phyloP scores from a whole-genome alignment of 768 basidiomycete genomes.

The Mrakia hoshinonis region DNA sequence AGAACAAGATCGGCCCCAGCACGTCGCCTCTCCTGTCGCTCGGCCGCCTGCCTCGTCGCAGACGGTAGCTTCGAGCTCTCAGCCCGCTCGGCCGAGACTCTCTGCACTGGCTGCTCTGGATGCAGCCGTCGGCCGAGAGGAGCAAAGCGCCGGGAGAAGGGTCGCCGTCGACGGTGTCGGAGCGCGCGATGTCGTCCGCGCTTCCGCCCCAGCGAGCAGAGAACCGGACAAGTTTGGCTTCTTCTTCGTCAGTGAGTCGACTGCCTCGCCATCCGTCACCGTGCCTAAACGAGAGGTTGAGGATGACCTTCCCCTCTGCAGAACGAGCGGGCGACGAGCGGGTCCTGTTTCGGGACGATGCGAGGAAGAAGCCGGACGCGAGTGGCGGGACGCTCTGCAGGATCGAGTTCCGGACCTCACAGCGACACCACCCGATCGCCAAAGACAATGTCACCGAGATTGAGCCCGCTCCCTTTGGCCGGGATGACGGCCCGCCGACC shows the following conservation, averaged over 20 bases:
- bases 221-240: slow-evolving; percentile 18
- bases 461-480: slow-evolving; percentile 9
- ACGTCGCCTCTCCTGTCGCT: background rate
- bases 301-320: background rate
- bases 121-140: background rate
- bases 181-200: background rate
- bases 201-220: background rate
- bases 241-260: slow-evolving; percentile 10
- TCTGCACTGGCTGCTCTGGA: background rate
- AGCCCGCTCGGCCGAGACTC: background rate
- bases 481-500: background rate
- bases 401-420: slow-evolving; percentile 21
- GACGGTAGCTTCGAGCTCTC: background rate
- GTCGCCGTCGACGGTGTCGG: background rate
- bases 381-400: background rate
- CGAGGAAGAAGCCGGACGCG: background rate
- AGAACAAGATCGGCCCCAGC: slow-evolving; percentile 12
- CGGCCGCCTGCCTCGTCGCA: background rate
- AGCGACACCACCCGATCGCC: background rate
- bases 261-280: background rate
- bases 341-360: background rate
- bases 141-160: background rate
- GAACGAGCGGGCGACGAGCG: slow-evolving; percentile 1
- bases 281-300: background rate
- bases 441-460: background rate